Evolutionary conservation across 2,329 filamentous ascomycete species (phyloP), one percentile per base, ranked within the genome.

Genomic region (Fusarium devonianum): DNA sequence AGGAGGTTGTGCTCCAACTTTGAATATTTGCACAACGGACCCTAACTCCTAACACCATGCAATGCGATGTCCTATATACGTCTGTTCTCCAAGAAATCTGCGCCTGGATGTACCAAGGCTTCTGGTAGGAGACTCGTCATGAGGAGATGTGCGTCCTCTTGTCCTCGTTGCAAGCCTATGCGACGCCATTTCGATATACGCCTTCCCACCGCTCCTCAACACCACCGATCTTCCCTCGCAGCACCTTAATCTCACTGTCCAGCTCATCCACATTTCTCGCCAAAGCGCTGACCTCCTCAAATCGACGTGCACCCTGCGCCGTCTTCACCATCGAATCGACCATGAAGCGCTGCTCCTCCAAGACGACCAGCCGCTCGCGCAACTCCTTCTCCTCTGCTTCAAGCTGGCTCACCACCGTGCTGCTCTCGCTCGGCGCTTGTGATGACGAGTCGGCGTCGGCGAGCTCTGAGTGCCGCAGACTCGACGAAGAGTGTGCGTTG

Each of bases 301-400:
- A 95, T 49, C 90, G 85, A 19, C 90, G 78, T 9, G 88, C 83
- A 30, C 86, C 87, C 36, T 87, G 87, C 1, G 92, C 90, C 52
- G 87, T 84, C 7, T 83, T 83, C 33, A 96, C 84, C 91, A 96
- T 96, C 62, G 90, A 86, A 26, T 86, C 84, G 0, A 97, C 91
- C 73, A 96, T 85, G 71, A 95, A 96, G 57, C 86, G 88, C 70
- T 97, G 92, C 72, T 97, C 92, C 69, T 96, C 91, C 1, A 97
- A 78, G 6, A 97, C 87, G 21, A 94, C 88, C 10, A 96, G 75
- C 4, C 85, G 79, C 65, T 96, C 92, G 12, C 88, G 83, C 2
- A 95, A 75, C 14, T 90, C 84, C 68, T 90, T 93, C 70, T 96
- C 92, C 67, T 96, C 91, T 0, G 82, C 83, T 70, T 96, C 92